Base-by-base conservation (phyloP, 2,329 filamentous ascomycete genomes). In the Colletotrichum filicis region DNA sequence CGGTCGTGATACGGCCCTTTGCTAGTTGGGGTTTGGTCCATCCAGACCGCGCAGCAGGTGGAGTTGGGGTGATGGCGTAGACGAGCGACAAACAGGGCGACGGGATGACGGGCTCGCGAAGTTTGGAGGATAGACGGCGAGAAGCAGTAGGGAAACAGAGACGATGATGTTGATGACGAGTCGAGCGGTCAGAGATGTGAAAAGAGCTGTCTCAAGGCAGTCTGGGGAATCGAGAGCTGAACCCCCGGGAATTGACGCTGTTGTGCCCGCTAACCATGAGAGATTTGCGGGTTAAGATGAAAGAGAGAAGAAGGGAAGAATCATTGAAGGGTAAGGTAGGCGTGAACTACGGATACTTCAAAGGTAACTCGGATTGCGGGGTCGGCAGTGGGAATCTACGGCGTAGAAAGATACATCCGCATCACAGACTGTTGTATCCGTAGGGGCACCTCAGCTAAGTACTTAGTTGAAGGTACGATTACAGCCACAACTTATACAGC, bases 1-100 rank as follows among this genome's bases (percentile, higher is more conserved):
- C 87, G 85, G 86, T 89, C 87, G 88, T 87, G 86, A 87, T 87
- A 85, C 84, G 77, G 73, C 73, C 71, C 64, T 60, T 60, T 65
- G 70, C 62, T 57, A 62, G 66, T 57, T 52, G 68, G 37, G 57
- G 56, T 42, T 49, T 46, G 65, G 70, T 75, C 74, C 74, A 75
- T 75, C 53, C 74, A 74, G 65, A 71, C 69, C 61, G 57, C 61
- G 57, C 61, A 37, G 55, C 35, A 56, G 60, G 53, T 61, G 42
- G 71, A 32, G 35, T 28, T 22, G 26, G 26, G 26, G 4, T 35
- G 52, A 3, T 35, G 52, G 28, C 24, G 19, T 59, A 32, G 59
- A 53, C 61, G 46, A 46, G 49, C 61, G 46, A 52, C 62, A 35
- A 66, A 52, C 32, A 35, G 32, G 11, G 32, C 3, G 56, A 37